Evolutionary conservation across 768 basidiomycete species (phyloP).

Genomic region (Naganishia onofrii): DNA sequence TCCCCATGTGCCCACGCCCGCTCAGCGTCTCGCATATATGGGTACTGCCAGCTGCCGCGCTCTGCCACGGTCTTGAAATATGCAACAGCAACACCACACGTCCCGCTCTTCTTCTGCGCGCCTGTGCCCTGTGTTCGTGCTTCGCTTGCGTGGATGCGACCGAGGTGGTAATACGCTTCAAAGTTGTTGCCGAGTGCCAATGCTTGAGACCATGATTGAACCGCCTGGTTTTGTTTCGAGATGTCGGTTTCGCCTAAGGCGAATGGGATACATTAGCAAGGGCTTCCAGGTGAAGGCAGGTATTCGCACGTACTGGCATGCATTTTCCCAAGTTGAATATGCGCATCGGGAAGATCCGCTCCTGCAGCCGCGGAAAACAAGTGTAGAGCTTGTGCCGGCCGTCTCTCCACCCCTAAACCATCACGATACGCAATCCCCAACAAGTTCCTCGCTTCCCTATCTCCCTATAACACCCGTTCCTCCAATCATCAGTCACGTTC

Average conservation of each 20-base stretch:
- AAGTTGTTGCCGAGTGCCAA: constrained; percentile 84
- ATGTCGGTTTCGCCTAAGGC: constrained; percentile 10
- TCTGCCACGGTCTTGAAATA: constrained; percentile 92
- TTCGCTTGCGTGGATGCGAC: constrained; percentile 69
- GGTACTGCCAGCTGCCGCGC: constrained; percentile 79
- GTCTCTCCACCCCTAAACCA: constrained; percentile 68
- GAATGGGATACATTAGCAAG: not conserved
- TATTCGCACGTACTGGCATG: constrained; percentile 53
- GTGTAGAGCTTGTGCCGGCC: constrained; percentile 63
- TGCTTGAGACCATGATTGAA: constrained; percentile 73
- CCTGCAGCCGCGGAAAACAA: constrained; percentile 77
- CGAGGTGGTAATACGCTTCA: constrained; percentile 91
- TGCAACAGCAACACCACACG: constrained; percentile 84
- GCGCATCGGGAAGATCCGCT: constrained; percentile 86
- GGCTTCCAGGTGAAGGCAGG: constrained; percentile 57
- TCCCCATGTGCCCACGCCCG: constrained; percentile 64
- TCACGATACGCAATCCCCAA: constrained; percentile 91
- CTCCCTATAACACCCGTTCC: constrained; percentile 62
- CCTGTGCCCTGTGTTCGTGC: constrained; percentile 51
- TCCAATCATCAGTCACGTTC: too few species aligned
- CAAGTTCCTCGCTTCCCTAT: constrained; percentile 83
- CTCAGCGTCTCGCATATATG: constrained; percentile 72
- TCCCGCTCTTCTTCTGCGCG: constrained; percentile 54
- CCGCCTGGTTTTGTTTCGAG: constrained; percentile 45
- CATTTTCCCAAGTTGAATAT: constrained; percentile 79